Conservation (phyloP, 2,329 filamentous ascomycete species). For the Colletotrichum eremochloae region DNA sequence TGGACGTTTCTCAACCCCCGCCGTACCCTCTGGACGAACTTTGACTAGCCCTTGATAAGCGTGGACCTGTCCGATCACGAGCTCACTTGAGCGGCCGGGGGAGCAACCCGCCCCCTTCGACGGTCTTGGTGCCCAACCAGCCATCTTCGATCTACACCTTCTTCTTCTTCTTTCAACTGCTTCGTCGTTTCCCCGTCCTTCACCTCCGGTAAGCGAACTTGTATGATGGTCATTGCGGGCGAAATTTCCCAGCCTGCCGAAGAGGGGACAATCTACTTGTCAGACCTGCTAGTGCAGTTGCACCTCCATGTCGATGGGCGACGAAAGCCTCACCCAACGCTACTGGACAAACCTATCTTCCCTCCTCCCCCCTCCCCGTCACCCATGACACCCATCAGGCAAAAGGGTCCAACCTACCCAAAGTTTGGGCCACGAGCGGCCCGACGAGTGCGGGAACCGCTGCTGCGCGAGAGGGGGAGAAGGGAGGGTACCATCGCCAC, state of each 20-base stretch:
- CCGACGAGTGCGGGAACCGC: slow-evolving; percentile 41
- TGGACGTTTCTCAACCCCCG: slow-evolving; percentile 15
- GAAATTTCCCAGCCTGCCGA: neutral
- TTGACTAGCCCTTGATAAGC: slow-evolving; percentile 4
- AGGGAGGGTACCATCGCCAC: slow-evolving; percentile 7
- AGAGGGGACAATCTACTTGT: neutral
- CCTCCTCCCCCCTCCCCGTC: neutral
- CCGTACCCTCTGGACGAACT: slow-evolving; percentile 15
- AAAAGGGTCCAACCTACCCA: slow-evolving; percentile 12
- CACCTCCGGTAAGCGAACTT: neutral
- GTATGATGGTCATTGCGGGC: neutral
- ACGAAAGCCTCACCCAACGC: slow-evolving; percentile 35
- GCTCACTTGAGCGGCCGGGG: slow-evolving; percentile 3
- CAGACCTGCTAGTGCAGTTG: slow-evolving; percentile 12
- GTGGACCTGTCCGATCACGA: slow-evolving; percentile 26
- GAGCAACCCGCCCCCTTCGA: slow-evolving; percentile 4
- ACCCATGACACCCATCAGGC: slow-evolving; percentile 28
- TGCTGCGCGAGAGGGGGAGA: slow-evolving; percentile 8
- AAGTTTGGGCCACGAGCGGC: slow-evolving; percentile 32
- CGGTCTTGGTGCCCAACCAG: slow-evolving; percentile 39
- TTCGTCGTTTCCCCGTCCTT: slow-evolving; percentile 2
- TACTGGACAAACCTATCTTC: slow-evolving; percentile 20
- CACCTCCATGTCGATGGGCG: slow-evolving; percentile 10
- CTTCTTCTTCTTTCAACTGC: neutral
- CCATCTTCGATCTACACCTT: neutral